Percentiles rank a stretch among this genome's conserved stretches.
Conservation (phyloP, 192 early-diverging fungal genomes). For the Kappamyces sp. region DNA sequence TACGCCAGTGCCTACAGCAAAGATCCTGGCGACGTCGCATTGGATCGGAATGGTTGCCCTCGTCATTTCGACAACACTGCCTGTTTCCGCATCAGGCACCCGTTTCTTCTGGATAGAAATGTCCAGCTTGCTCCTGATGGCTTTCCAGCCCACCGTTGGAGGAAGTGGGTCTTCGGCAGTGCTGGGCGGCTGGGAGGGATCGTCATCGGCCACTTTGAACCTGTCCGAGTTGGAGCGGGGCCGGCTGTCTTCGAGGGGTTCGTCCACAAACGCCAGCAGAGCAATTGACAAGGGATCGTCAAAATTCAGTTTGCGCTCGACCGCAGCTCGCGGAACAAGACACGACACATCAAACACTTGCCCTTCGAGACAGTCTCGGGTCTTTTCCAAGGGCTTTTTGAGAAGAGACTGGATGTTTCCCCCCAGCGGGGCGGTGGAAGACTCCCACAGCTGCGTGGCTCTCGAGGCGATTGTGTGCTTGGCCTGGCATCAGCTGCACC, state of each 20-base stretch:
- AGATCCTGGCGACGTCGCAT: conserved; percentile 43
- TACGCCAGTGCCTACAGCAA: conserved; percentile 20
- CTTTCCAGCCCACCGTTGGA: conserved; percentile 29
- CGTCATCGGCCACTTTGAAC: too few species aligned
- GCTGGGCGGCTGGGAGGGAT: too few species aligned
- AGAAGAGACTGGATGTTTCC: neutral
- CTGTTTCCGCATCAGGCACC: conserved; percentile 15
- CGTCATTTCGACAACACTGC: conserved; percentile 30
- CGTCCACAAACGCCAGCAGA: conserved; percentile 6
- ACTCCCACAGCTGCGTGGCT: conserved; percentile 15
- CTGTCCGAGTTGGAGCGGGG: too few species aligned
- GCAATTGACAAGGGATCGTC: conserved; percentile 2
- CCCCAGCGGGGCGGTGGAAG: neutral
- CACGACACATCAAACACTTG: conserved; percentile 7
- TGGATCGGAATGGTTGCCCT: conserved; percentile 22
- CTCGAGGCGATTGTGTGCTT: neutral
- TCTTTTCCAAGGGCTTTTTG: neutral
- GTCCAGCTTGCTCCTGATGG: conserved; percentile 26
- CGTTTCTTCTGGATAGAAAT: conserved; percentile 34
- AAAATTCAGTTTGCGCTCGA: neutral
- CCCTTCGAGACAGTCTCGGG: conserved; percentile 5
- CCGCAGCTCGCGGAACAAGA: neutral
- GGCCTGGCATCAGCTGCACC: conserved; percentile 3
- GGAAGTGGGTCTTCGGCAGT: too few species aligned
- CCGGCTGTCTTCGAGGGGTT: neutral